Base-by-base conservation (phyloP, 2,329 filamentous ascomycete genomes). In the Chaetomiaceae sp. region DNA sequence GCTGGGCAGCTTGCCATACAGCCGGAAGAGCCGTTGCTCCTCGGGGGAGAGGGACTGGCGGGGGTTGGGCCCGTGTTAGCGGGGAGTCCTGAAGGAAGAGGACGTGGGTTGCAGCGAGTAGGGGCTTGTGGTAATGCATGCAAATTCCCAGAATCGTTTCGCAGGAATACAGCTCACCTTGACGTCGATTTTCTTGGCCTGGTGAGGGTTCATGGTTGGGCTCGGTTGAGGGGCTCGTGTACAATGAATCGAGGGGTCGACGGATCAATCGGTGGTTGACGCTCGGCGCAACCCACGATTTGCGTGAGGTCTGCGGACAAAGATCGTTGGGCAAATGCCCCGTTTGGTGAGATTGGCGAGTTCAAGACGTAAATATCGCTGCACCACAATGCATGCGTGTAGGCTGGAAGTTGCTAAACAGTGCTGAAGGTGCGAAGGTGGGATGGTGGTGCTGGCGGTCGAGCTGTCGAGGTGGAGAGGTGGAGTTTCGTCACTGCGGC, bases 181-280 rank as follows among this genome's bases (percentile, higher is more conserved):
- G 71, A 96, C 78, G 71, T 98, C 93, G 62, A 97, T 79, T 77
- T 98, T 97, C 78, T 96, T 96, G 79, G 95, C 90, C 77, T 96
- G 88, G 68, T 90, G 88, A 60, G 91, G 91, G 68, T 96, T 96
- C 88, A 97, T 94, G 51, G 38, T 48, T 49, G 53, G 49, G 34
- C n/a, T 8, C 36, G 12, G 32, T n/a, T 18, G 8, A 12, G 11
- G 18, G 27, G 9, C 9, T 19, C 7, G 38, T 18, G 15, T 17
- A 12, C 22, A 27, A 36, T 40, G 12, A 35, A 40, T 32, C 7
- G 38, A 1, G 20, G 15, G 43, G 26, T 14, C n/a, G 24, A 14
- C 14, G 24, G 41, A n/a, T n/a, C n/a, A n/a, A n/a, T n/a, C 22
- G 9, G 22, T 24, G 6, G 22, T 24, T 24, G n/a, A n/a, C n/a